Evolutionary conservation across 2,329 filamentous ascomycete genomes (phyloP).

Genomic region (Malbranchea cinnamomea): DNA sequence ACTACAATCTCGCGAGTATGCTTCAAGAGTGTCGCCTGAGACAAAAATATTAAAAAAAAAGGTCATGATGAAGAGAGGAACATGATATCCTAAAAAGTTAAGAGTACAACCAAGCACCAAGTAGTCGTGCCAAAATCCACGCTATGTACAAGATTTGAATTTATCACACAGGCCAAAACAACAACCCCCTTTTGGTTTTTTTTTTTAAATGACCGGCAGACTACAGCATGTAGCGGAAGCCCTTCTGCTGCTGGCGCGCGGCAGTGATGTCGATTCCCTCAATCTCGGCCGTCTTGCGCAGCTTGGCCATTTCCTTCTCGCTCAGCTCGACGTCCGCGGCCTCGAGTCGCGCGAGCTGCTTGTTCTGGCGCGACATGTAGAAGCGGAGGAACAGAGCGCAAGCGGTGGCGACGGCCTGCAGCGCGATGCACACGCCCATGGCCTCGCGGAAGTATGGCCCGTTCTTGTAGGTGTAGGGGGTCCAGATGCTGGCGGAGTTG

Average conservation of each 20-base stretch:
- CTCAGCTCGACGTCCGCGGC: slow-evolving; percentile 31
- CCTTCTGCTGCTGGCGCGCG: slow-evolving; percentile 38
- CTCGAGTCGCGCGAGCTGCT: slow-evolving; percentile 35
- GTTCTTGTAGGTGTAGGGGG: slow-evolving; percentile 33
- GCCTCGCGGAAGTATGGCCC: slow-evolving; percentile 25
- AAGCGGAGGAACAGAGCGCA: slow-evolving; percentile 24
- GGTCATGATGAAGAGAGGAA: no score
- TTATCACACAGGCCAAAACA: no score
- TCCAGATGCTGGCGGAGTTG: slow-evolving; percentile 38
- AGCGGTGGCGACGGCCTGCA: slow-evolving; percentile 22
- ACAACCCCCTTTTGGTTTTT: no score
- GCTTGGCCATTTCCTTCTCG: slow-evolving; percentile 30
- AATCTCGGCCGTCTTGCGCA: slow-evolving; percentile 37
- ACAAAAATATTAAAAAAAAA: no score
- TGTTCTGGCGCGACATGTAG: slow-evolving; percentile 32
- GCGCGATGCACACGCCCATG: slow-evolving; percentile 27
- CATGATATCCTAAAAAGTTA: no score
- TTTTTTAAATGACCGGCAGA: no score
- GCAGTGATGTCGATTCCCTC: slow-evolving; percentile 37
- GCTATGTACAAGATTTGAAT: no score
- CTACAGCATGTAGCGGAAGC: slow-evolving; percentile 38
- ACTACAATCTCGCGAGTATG: no score
- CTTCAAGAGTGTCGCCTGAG: no score
- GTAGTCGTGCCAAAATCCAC: no score
- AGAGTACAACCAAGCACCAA: no score